Conservation (phyloP, 352 stramenopile genomes). For the Phytophthora uliginosa region DNA sequence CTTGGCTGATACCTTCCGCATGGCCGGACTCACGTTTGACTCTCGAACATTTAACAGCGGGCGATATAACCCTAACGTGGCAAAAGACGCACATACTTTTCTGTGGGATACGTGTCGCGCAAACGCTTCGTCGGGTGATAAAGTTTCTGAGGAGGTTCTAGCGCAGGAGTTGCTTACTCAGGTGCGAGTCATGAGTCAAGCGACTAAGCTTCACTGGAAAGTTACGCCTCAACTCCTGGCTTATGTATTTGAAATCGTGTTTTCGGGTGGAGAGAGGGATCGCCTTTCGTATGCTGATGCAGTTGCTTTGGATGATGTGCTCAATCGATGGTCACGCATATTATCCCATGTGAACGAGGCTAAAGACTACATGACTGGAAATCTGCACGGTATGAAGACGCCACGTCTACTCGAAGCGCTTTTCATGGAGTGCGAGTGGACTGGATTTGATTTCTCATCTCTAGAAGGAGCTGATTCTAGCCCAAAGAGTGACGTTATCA, state of each 20-base stretch:
- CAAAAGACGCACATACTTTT: conserved; percentile 49
- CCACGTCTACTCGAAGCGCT: conserved; percentile 63
- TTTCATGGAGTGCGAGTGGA: conserved; percentile 78
- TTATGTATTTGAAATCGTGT: conserved; percentile 66
- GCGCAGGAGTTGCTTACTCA: conserved; percentile 55
- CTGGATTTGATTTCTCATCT: conserved; percentile 56
- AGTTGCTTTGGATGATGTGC: conserved; percentile 55
- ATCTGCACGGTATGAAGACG: conserved; percentile 70
- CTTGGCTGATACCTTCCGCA: conserved; percentile 67
- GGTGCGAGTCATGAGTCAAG: conserved; percentile 52
- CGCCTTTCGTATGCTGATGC: conserved; percentile 56
- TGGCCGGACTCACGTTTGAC: conserved; percentile 77
- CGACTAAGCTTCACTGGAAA: conserved; percentile 69
- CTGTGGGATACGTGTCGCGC: conserved; percentile 70
- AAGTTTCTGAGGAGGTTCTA: conserved; percentile 38
- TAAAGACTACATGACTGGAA: conserved; percentile 67
- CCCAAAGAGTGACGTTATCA: not conserved
- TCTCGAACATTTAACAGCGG: conserved; percentile 43
- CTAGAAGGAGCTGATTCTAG: conserved; percentile 4
- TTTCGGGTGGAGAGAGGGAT: conserved; percentile 63
- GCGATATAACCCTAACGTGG: conserved; percentile 12
- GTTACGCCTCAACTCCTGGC: conserved; percentile 71
- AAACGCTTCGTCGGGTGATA: conserved; percentile 22
- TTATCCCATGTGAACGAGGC: conserved; percentile 61
- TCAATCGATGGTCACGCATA: conserved; percentile 65